A percentile compares a stretch with the other conserved stretches of the same genome.
phyloP scores from a whole-genome alignment of 768 basidiomycete genomes.

The Goffeauzyma gilvescens region DNA sequence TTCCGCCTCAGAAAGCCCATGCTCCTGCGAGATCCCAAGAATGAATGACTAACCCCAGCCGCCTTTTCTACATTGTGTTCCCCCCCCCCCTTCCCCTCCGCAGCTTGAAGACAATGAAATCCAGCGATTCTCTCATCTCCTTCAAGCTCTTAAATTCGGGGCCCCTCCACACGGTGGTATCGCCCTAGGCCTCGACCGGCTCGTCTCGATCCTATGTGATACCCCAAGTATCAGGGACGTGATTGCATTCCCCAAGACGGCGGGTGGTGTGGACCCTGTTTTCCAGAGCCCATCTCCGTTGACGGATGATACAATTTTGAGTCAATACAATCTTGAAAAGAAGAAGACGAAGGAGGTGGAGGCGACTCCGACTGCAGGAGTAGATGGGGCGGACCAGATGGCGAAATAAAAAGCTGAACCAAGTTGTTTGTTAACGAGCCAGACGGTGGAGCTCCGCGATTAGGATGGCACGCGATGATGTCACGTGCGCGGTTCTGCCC shows the following conservation, averaged over 20 bases:
- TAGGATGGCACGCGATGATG: no score
- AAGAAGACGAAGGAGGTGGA: background rate
- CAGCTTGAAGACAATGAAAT: constrained; percentile 59
- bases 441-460: no score
- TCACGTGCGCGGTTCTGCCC: no score
- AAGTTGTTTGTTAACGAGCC: no score
- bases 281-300: constrained; percentile 64
- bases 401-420: no score
- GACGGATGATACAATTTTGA: constrained; percentile 16
- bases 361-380: no score
- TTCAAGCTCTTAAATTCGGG: constrained; percentile 70
- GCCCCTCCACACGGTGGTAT: constrained; percentile 93
- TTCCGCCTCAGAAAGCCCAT: no score
- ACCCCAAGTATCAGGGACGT: constrained; percentile 80
- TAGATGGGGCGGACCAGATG: no score
- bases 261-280: constrained; percentile 61
- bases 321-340: constrained; percentile 18
- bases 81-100: no score
- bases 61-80: background rate
- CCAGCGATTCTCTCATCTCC: constrained; percentile 57
- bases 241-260: constrained; percentile 88
- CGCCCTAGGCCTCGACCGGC: constrained; percentile 78
- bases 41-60: background rate
- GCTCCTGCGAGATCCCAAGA: background rate
- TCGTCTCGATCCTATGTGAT: constrained; percentile 77